Evolutionary conservation across 305 asterid species (phyloP).

Genomic region (Fraxinus ornus): DNA sequence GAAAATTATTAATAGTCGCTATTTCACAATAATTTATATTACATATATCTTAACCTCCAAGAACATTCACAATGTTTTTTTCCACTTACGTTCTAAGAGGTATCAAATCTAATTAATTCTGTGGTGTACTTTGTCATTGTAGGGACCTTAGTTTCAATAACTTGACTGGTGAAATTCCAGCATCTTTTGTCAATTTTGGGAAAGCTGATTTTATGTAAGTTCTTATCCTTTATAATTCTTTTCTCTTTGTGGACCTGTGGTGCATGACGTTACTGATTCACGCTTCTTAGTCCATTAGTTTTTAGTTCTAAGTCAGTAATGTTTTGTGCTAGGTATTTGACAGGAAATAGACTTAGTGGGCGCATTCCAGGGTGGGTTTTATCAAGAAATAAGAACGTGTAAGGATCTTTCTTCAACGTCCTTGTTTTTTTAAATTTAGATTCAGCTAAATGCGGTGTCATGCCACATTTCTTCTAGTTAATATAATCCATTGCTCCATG

Average conservation of each 20-base stretch:
- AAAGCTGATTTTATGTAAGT: slow-evolving; percentile 78
- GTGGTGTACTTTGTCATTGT: slow-evolving; percentile 24
- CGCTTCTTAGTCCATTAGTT: background rate
- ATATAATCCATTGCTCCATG: background rate
- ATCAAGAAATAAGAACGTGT: slow-evolving; percentile 76
- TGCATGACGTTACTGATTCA: background rate
- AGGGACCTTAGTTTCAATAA: slow-evolving; percentile 91
- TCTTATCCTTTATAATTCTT: slow-evolving; percentile 17
- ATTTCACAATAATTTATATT: background rate
- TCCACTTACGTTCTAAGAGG: background rate
- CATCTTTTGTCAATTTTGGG: slow-evolving; percentile 42
- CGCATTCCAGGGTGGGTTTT: slow-evolving; percentile 61
- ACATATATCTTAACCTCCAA: background rate
- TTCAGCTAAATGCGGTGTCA: background rate
- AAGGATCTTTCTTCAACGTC: slow-evolving; percentile 21
- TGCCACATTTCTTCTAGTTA: background rate
- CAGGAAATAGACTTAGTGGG: slow-evolving; percentile 77
- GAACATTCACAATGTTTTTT: background rate
- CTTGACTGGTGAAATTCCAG: slow-evolving; percentile 74
- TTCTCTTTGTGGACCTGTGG: background rate
- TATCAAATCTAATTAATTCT: background rate
- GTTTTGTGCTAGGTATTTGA: slow-evolving; percentile 57
- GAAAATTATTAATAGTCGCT: background rate
- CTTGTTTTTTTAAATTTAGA: background rate
- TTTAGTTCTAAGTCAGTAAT: slow-evolving; percentile 11